A percentile compares a stretch with the other conserved stretches of the same genome.
Evolutionary conservation across 129 eudicot genomes (phyloP).

Genomic region (Tagetes patula): DNA sequence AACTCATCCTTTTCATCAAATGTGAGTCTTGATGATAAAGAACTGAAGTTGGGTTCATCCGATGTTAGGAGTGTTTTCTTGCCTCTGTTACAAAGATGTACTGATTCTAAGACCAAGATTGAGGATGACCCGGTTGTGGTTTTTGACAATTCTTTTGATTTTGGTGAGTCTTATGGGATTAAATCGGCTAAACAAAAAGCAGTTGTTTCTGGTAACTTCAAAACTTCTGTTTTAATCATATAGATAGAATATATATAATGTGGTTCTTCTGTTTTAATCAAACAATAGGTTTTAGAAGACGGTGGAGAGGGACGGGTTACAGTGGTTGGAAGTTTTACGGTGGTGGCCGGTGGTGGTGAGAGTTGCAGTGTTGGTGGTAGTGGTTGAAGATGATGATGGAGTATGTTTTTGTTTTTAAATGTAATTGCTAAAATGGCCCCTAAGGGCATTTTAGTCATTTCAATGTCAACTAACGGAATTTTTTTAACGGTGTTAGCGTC

Average conservation of each 20-base stretch:
- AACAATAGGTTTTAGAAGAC: too few species aligned
- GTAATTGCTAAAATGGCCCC: too few species aligned
- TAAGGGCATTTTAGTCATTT: too few species aligned
- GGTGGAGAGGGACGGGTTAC: too few species aligned
- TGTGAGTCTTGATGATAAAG: constrained; percentile 46
- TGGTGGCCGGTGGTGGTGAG: too few species aligned
- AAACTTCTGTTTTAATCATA: background rate
- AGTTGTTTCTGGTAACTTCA: constrained; percentile 26
- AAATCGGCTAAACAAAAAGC: constrained; percentile 32
- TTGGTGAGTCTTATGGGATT: constrained; percentile 26
- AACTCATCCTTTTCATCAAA: constrained; percentile 38
- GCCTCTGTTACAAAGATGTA: constrained; percentile 46
- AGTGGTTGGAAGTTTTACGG: too few species aligned
- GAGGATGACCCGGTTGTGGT: background rate
- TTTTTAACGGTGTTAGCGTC: too few species aligned
- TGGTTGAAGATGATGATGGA: too few species aligned
- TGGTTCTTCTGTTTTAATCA: background rate
- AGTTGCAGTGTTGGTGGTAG: too few species aligned
- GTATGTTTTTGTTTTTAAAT: too few species aligned
- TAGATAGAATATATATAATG: background rate
- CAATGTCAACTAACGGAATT: too few species aligned
- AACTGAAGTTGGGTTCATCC: constrained; percentile 38
- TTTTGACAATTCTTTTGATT: constrained; percentile 26
- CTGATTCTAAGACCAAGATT: constrained; percentile 42
- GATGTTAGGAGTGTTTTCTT: constrained; percentile 68